Percentiles rank a stretch among this genome's conserved stretches.
Evolutionary conservation across 2,329 filamentous ascomycete genomes (phyloP).

Genomic region (Penicillium sumatraense): DNA sequence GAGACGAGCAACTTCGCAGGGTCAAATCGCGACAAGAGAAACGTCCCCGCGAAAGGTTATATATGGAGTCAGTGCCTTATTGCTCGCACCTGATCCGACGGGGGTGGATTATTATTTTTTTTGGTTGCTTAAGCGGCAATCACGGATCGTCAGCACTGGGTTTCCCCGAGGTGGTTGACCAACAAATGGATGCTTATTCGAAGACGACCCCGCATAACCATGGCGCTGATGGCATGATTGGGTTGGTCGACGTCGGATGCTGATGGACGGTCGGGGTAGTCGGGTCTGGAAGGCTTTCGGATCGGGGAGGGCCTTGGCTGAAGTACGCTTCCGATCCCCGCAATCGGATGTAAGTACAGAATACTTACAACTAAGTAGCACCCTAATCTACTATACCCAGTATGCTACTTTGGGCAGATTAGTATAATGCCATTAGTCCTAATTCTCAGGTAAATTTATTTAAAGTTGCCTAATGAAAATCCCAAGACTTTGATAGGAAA

Average conservation of each 20-base stretch:
- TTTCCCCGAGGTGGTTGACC: constrained; percentile 16
- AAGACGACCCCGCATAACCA: constrained; percentile 25
- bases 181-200: constrained; percentile 24
- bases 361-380: too few species aligned
- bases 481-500: too few species aligned
- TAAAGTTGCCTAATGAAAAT: too few species aligned
- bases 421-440: too few species aligned
- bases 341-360: constrained; percentile 11
- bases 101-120: constrained; percentile 10
- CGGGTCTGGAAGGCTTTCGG: constrained; percentile 13
- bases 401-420: too few species aligned
- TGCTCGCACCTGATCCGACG: constrained; percentile 16
- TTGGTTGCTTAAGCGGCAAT: constrained; percentile 9
- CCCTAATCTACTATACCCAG: too few species aligned
- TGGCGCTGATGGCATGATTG: constrained; percentile 19
- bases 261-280: not conserved
- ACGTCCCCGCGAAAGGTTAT: not conserved
- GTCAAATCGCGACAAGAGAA: not conserved
- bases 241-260: constrained; percentile 7
- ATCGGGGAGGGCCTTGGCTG: constrained; percentile 8
- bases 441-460: too few species aligned
- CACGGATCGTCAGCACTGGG: constrained; percentile 4
- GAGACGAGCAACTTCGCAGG: not conserved
- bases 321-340: constrained; percentile 28
- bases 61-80: constrained; percentile 13